Base-by-base conservation (phyloP, 306 rosid species). In the Canavalia gladiata region DNA sequence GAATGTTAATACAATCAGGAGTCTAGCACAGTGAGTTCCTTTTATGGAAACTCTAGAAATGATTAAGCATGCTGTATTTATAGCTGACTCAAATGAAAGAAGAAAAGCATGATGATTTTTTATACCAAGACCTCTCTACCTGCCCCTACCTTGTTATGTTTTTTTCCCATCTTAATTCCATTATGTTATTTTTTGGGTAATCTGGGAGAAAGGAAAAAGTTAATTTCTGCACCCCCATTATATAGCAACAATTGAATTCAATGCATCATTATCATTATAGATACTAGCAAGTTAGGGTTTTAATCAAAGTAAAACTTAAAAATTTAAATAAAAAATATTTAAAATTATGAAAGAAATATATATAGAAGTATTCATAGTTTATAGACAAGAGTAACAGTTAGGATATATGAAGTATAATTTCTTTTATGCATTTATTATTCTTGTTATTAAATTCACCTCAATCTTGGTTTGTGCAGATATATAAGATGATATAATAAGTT, bases 1-100 rank as follows among this genome's bases (percentile, higher is more conserved):
- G 3, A 39, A 37, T 39, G 33, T 7, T 39, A 13, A 6, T 65
- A 18, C 13, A 41, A 39, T 41, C 11, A n/a, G 7, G 31, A 65
- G 51, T 65, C n/a, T 65, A 65, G 71, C 25, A 39, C 34, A 46
- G 51, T n/a, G 51, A n/a, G 8, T 28, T 28, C 13, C 52, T 74
- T 56, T 25, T 39, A 18, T 74, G 68, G 54, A 74, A 74, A 47
- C 68, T 42, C n/a, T 9, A 30, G n/a, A 42, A 41, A 58, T 72
- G 47, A 72, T 51, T 54, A 18, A 67, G 68, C 75, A 54, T 67
- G 33, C 12, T 30, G 57, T 6, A 34, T 60, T 59, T 6, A 33
- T 49, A 25, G 13, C 57, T 62, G 37, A 33, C 49, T 60, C 18
- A 57, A 30, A 57, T 60, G 73, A 71, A 70, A 58, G 49, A 37